Evolutionary conservation across 371 early-diverging fungal species (phyloP), one percentile per base, ranked within the genome.

Genomic region (Haplosporangium sp.): DNA sequence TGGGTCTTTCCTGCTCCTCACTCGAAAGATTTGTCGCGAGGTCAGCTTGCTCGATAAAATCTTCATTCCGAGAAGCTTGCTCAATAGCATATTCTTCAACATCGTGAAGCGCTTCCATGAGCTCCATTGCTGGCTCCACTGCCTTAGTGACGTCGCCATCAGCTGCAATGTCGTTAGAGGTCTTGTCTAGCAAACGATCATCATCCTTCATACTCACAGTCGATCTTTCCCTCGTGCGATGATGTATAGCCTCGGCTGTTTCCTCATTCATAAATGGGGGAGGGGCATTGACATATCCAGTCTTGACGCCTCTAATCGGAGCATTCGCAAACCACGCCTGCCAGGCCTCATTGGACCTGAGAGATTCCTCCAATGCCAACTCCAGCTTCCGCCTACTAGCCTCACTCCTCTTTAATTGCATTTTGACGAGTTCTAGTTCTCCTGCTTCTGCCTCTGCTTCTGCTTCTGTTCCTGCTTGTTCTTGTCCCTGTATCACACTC

Each of bases 311-410:
- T 13, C 0, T 18, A 37, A 1, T 42, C 14, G 68, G 68, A 3
- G 68, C 62, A 14, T 18, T 29, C 11, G 45, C 29, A 21, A 68
- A 55, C 68, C 68, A 68, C 0, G 47, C 9, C 9, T 40, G 6
- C 62, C 61, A 61, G 16, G 68, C 62, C 2, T 12, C 16, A 36
- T 61, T 38, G 18, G 61, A 13, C 21, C 41, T 38, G 6, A 61
- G 60, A 14, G 62, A 55, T n/a, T 37, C 5, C 12, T 61, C 62
- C 16, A 68, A 14, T 5, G 54, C 61, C 14, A 5, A 45, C 45
- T 70, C 54, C 59, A 70, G 14, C 8, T 8, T 29, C 5, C 9
- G 6, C n/a, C 37, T 37, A 23, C 41, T 51, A 6, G 23, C 53
- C 6, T 63, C 51, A 45, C 53, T 57, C 45, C 29, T 29, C 29